phyloP scores from a whole-genome alignment of 768 basidiomycete genomes.

The Pisolithus albus region DNA sequence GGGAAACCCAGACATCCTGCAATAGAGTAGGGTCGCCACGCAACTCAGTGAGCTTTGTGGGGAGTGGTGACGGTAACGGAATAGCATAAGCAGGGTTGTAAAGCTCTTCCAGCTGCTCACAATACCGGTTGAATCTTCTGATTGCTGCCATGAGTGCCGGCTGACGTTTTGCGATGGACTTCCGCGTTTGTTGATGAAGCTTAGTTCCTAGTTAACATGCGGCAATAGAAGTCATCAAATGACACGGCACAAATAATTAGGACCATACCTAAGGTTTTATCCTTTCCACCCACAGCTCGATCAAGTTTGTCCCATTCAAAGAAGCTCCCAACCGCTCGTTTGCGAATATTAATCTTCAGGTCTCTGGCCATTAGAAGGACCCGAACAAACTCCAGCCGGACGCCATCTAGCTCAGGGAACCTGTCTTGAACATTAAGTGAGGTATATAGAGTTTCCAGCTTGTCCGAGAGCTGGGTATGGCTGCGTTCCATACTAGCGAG shows the following conservation, averaged over 20 bases:
- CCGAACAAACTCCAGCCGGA: constrained; percentile 25
- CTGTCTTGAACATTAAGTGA: constrained; percentile 28
- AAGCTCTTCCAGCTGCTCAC: too few species aligned
- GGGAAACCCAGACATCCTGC: constrained; percentile 33
- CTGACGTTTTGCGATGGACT: constrained; percentile 22
- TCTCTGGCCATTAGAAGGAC: constrained; percentile 30
- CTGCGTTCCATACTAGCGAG: constrained; percentile 16
- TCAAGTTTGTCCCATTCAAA: constrained; percentile 33
- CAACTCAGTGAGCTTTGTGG: constrained; percentile 20
- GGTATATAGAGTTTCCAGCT: constrained; percentile 28
- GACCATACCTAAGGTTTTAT: constrained; percentile 11
- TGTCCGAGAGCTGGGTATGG: constrained; percentile 14
- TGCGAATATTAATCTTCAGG: constrained; percentile 34
- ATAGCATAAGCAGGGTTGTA: constrained; percentile 16
- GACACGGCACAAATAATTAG: too few species aligned
- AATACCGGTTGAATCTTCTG: too few species aligned
- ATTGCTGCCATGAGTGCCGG: constrained; percentile 12
- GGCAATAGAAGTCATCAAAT: too few species aligned
- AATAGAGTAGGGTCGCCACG: constrained; percentile 17
- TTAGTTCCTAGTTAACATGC: constrained; percentile 17
- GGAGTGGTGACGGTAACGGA: constrained; percentile 28
- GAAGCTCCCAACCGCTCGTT: constrained; percentile 28
- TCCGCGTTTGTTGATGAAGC: constrained; percentile 24
- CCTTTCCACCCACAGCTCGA: constrained; percentile 23
- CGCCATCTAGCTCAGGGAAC: constrained; percentile 27